Base-by-base conservation (phyloP, 768 basidiomycete genomes). In the Serendipita sp. region DNA sequence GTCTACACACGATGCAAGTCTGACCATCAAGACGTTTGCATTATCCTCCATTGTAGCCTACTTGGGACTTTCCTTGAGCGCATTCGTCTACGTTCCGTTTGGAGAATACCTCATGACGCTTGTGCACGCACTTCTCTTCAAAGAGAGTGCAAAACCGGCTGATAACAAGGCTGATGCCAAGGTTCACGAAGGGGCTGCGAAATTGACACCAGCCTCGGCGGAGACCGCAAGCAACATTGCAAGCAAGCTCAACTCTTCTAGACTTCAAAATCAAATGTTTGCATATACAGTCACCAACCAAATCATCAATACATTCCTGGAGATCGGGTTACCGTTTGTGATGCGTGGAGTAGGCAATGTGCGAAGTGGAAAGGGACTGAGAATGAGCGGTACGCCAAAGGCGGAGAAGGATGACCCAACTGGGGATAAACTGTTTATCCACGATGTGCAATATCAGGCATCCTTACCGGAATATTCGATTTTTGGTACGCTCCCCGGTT, bases 51-150 rank as follows among this genome's bases (percentile, higher is more conserved):
- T 97, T 71, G 91, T 94, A 18, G 88, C 95, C 0, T 97, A 94
- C 72, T 84, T 93, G 62, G 88, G 89, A 45, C 81, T 99, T n/a
- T 85, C 83, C 3, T 83, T 98, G 15, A 91, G 88, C n/a, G 92
- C 94, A 15, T 97, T 93, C 71, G 82, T 96, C 60, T 99, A 98
- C 72, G 89, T 95, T 3, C 93, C 93, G 0, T 96, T 94, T 68
- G 93, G 93, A 34, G 87, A 87, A 71, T 80, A 81, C 63, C 83
- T 91, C 67, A 91, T 93, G 88, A 76, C 79, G 5, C 71, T 78
- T 60, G 76, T 81, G 35, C 77, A 76, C 41, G 32, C 64, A 3
- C 65, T 69, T 64, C 63, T 76, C 44, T 52, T 52, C 16, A 11
- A 63, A 34, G 64, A 44, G 63, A 18, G 47, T 63, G 38, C 66